Evolutionary conservation across 2,329 filamentous ascomycete species (phyloP).

Genomic region (Leptographium galeiforme): DNA sequence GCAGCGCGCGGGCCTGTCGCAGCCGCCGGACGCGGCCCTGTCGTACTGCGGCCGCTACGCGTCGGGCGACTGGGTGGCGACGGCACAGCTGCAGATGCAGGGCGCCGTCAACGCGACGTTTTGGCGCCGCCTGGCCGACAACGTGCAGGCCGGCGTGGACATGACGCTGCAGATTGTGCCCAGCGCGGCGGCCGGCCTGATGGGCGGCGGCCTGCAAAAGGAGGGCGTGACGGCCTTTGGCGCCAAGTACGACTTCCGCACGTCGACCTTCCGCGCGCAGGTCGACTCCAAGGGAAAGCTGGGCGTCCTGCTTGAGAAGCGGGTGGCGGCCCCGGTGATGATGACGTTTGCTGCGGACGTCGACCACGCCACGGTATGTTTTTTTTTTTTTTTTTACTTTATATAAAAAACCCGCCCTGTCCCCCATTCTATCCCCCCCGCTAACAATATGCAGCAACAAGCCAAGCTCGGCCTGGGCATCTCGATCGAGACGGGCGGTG

Average conservation of each 20-base stretch:
- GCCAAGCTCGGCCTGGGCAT: slow-evolving; percentile 92
- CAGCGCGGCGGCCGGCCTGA: slow-evolving; percentile 36
- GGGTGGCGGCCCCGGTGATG: slow-evolving; percentile 80
- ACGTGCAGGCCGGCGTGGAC: slow-evolving; percentile 91
- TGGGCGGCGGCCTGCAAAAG: slow-evolving; percentile 70
- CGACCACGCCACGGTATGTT: slow-evolving; percentile 82
- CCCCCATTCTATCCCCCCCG: background rate
- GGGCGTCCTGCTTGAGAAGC: slow-evolving; percentile 86
- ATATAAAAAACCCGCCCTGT: too few species aligned
- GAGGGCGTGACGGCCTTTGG: slow-evolving; percentile 86
- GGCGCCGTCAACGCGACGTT: slow-evolving; percentile 83
- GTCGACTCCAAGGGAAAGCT: slow-evolving; percentile 92
- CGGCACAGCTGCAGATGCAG: slow-evolving; percentile 76
- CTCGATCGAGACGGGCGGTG: slow-evolving; percentile 72
- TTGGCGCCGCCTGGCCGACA: slow-evolving; percentile 86
- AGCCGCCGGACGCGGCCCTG: slow-evolving; percentile 79
- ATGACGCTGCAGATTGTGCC: slow-evolving; percentile 75
- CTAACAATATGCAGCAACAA: slow-evolving; percentile 54
- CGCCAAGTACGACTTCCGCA: slow-evolving; percentile 96
- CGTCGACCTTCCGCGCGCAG: slow-evolving; percentile 90
- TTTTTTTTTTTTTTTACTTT: slow-evolving; percentile 11
- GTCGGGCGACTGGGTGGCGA: slow-evolving; percentile 82
- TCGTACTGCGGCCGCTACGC: slow-evolving; percentile 91
- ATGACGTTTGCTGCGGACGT: slow-evolving; percentile 95
- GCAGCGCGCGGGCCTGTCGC: slow-evolving; percentile 72